phyloP scores from a whole-genome alignment of 352 stramenopile genomes.

The Phytophthora podocarpi region DNA sequence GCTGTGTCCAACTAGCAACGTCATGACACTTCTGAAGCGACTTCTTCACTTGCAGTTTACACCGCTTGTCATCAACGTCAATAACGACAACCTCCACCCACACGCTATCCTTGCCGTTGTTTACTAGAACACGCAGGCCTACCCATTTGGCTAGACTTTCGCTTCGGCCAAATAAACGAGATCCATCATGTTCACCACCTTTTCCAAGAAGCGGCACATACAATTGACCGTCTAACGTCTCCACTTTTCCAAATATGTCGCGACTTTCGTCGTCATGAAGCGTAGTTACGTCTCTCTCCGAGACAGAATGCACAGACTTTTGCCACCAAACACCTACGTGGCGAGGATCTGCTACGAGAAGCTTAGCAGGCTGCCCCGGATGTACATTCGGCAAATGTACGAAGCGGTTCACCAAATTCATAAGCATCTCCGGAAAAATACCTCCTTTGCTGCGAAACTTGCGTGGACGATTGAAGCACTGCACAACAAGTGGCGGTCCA shows the following conservation, averaged over 20 bases:
- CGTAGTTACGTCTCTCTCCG: conserved; percentile 61
- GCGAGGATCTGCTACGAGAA: conserved; percentile 61
- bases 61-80: conserved; percentile 68
- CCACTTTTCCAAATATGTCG: conserved; percentile 44
- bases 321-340: conserved; percentile 73
- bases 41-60: conserved; percentile 66
- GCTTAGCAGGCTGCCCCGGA: conserved; percentile 42
- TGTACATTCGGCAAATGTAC: conserved; percentile 40
- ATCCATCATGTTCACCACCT: conserved; percentile 35
- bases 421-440: conserved; percentile 60
- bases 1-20: conserved; percentile 41
- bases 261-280: conserved; percentile 61
- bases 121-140: conserved; percentile 64
- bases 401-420: conserved; percentile 55
- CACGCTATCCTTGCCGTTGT: conserved; percentile 69
- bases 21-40: conserved; percentile 50
- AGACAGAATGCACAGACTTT: conserved; percentile 55
- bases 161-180: conserved; percentile 48
- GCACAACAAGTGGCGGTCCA: conserved; percentile 15
- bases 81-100: conserved; percentile 67
- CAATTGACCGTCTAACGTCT: conserved; percentile 70
- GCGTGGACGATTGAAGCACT: conserved; percentile 49
- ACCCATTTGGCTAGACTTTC: conserved; percentile 55
- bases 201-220: conserved; percentile 53
- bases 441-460: conserved; percentile 70